phyloP scores from a whole-genome alignment of 73 alveolate species.

The Blepharisma stoltei region DNA sequence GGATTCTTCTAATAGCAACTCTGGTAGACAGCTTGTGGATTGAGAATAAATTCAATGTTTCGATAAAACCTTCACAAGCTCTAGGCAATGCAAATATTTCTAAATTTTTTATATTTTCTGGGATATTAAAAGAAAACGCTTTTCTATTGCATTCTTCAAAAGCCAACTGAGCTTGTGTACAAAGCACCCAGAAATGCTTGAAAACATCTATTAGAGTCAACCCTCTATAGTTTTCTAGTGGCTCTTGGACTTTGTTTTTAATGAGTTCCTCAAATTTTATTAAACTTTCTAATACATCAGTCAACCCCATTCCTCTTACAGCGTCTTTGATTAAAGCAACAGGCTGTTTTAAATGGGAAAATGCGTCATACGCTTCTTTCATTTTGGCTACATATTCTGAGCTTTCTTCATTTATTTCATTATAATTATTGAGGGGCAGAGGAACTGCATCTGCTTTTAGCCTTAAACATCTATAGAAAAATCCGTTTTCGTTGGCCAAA shows the following conservation, averaged over 20 bases:
- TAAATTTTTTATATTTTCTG: background rate
- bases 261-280: background rate
- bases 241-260: slow-evolving; percentile 11
- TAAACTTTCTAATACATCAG: slow-evolving; percentile 6
- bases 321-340: background rate
- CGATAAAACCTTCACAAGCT: background rate
- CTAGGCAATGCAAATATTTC: background rate
- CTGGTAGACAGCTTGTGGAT: background rate
- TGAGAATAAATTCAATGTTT: background rate
- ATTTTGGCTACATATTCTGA: background rate
- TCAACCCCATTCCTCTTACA: background rate
- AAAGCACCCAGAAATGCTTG: background rate
- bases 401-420: background rate
- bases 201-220: background rate
- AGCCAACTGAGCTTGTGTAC: too few relatives aligned
- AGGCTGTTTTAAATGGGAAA: background rate
- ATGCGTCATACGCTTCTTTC: background rate
- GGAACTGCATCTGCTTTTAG: background rate
- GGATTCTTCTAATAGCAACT: slow-evolving; percentile 18
- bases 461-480: background rate
- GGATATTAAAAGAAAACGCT: too few relatives aligned
- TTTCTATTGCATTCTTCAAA: too few relatives aligned
- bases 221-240: slow-evolving; percentile 5
- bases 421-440: background rate
- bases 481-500: background rate